phyloP scores from a whole-genome alignment of 2,329 filamentous ascomycete species.

The Epichloe uncinata region DNA sequence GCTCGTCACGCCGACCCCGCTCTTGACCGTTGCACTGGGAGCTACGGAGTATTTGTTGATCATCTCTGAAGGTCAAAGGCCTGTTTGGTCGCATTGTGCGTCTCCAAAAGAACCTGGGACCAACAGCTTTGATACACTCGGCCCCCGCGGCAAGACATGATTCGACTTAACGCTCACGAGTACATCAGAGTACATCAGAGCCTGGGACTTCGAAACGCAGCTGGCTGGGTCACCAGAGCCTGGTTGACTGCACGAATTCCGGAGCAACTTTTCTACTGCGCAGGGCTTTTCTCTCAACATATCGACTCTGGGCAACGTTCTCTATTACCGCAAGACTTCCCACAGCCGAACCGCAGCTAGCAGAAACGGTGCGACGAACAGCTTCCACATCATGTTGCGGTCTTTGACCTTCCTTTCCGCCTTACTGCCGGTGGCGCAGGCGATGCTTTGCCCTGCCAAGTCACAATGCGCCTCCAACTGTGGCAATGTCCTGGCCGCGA shows the following conservation, averaged over 20 bases:
- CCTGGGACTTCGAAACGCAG: not conserved
- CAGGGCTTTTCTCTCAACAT: no score
- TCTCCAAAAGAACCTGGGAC: not conserved
- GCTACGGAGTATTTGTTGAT: not conserved
- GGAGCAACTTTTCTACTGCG: not conserved
- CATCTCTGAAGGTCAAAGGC: no score
- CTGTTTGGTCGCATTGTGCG: not conserved
- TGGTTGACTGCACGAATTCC: not conserved
- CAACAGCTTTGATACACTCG: not conserved
- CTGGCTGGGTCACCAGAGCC: not conserved
- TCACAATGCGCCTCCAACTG: conserved; percentile 39
- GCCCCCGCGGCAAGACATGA: not conserved
- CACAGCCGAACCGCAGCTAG: no score
- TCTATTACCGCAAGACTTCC: no score
- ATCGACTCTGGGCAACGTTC: no score
- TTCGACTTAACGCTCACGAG: not conserved
- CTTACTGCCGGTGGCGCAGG: conserved; percentile 10
- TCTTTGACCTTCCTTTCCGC: not conserved
- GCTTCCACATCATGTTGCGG: not conserved
- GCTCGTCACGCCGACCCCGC: no score
- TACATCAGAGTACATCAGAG: not conserved
- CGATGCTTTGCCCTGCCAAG: conserved; percentile 29
- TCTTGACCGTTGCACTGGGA: not conserved
- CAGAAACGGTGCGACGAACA: not conserved
- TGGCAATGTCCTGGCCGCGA: conserved; percentile 38